phyloP scores from a whole-genome alignment of 305 asterid genomes.

The Rubia balearica region DNA sequence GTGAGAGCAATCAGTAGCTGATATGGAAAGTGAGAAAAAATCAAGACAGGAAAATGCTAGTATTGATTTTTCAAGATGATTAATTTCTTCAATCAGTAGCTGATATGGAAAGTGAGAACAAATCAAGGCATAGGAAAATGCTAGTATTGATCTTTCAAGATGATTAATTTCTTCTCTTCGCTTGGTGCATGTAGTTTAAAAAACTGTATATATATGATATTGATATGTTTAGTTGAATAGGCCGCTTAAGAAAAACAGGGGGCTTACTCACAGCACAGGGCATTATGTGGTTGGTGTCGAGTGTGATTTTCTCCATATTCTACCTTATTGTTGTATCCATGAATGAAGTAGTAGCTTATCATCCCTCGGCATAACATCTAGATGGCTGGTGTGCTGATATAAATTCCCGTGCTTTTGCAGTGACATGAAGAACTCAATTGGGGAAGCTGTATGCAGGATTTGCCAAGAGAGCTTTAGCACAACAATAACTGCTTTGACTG shows the following conservation, averaged over 20 bases:
- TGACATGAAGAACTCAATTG: conserved; percentile 81
- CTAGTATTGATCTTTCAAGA: not conserved
- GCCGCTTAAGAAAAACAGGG: not conserved
- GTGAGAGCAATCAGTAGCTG: not conserved
- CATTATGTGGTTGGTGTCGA: no score
- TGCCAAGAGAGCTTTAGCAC: conserved; percentile 94
- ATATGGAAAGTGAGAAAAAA: no score
- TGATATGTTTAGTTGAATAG: not conserved
- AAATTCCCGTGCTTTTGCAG: conserved; percentile 33
- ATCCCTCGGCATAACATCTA: not conserved
- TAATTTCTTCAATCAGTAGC: not conserved
- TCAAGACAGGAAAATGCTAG: not conserved
- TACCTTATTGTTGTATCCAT: not conserved
- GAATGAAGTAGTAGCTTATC: not conserved
- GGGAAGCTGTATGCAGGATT: conserved; percentile 71
- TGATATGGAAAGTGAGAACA: no score
- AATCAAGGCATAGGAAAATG: not conserved
- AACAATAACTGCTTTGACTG: conserved; percentile 39
- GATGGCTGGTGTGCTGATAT: not conserved
- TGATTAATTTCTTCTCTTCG: not conserved
- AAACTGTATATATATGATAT: not conserved
- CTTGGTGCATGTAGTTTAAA: not conserved
- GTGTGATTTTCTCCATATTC: not conserved
- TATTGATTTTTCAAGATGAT: not conserved
- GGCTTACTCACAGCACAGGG: not conserved